Evolutionary conservation across 768 basidiomycete genomes (phyloP), one percentile per base, ranked within the genome.

Genomic region (Tricholomella constricta): DNA sequence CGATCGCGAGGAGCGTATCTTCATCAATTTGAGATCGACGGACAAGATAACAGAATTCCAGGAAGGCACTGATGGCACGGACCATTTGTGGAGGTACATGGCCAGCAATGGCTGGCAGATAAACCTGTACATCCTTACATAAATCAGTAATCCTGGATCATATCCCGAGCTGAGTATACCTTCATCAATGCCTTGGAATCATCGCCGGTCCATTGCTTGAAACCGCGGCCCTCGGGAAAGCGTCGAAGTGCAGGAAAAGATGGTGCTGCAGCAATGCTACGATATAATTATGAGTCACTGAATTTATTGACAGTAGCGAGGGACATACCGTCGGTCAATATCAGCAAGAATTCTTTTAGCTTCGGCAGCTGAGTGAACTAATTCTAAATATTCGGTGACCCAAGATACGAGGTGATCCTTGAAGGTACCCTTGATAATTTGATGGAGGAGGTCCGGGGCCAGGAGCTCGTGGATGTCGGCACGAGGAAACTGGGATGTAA

Each of bases 121-220:
- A 38, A 9, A 32, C 31, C 31, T 32, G 14, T 9, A 32, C n/a
- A n/a, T n/a, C n/a, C n/a, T n/a, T 32, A 32, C 10, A 10, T 32
- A 32, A 32, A 32, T 11, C 31, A 11, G 42, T 50, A n/a, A 51
- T 27, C 46, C n/a, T n/a, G n/a, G n/a, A n/a, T n/a, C n/a, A n/a
- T n/a, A n/a, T n/a, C n/a, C n/a, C n/a, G n/a, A n/a, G n/a, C n/a
- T n/a, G n/a, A n/a, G n/a, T n/a, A 1, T 27, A 70, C 69, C 62
- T 71, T 72, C 68, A 71, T 71, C 1, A 72, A 42, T 0, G 61
- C 65, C 29, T 71, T 71, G 0, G 65, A 71, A 19, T 40, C 38
- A 40, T 40, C 38, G 15, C 38, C 38, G n/a, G 38, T 40, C 38
- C 38, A 40, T 23, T 40, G 38, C 17, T 40, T 40, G 38, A 40